Evolutionary conservation across 78 protist species (phyloP), one percentile per base, ranked within the genome.

Genomic region (Dictyostelium intermedium): DNA sequence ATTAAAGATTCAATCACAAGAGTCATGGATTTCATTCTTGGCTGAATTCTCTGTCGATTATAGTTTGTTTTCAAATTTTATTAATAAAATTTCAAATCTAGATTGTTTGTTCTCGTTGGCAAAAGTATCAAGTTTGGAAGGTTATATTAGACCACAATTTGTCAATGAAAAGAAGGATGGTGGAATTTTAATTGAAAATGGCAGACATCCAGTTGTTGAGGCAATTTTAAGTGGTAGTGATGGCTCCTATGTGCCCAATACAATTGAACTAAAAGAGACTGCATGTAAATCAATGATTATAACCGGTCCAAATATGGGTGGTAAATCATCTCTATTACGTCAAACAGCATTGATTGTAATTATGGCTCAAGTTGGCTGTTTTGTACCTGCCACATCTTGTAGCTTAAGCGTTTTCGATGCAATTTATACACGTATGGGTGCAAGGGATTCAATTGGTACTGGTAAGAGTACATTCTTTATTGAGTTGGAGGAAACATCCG

Each of bases 221-320:
- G 37, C 41, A 1, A 11, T 85, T 20, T 25, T 56, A 14, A 34
- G 35, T 45, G 89, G 50, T 6, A 20, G 74, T 11, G 74, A 30
- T 63, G 32, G 73, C 5, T 27, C 74, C 2, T 96, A 83, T 35
- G 93, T 91, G 16, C 89, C 97, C 63, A 96, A 96, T 69, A 37
- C 83, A 20, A 53, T 96, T 25, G 2, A 32, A 10, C 53, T 96
- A 25, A 8, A 2, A 13, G 11, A 39, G 3, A 87, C 37, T 25
- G 76, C 20, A 5, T 83, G 89, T 56, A 32, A 73, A 74, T 82
- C 74, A 25, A 70, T 82, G 69, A 45, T 98, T 50, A 84, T 98
- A 3, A 98, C 98, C 3, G 99, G 99, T 30, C 99, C 99, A 37
- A 98, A 98, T 61, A 97, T 98, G 99, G 99, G 99, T 66, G 99